phyloP scores from a whole-genome alignment of 2,329 filamentous ascomycete species.

The Cercospora sojina region DNA sequence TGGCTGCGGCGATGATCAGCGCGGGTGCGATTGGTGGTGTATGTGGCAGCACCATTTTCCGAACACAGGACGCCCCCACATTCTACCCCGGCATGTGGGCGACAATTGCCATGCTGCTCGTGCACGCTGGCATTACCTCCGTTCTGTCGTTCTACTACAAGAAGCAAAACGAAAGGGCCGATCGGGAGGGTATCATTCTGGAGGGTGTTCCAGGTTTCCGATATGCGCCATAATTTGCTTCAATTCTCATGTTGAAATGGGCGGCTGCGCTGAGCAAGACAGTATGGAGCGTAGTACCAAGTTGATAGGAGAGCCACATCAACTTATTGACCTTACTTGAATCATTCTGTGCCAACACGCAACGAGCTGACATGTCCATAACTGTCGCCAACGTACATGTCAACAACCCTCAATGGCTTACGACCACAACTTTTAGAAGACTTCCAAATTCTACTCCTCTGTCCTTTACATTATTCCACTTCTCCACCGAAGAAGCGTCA shows the following conservation, averaged over 20 bases:
- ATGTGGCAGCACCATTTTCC: conserved; percentile 19
- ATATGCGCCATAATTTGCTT: conserved; percentile 17
- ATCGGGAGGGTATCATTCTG: conserved; percentile 18
- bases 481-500: no score
- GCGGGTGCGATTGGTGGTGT: conserved; percentile 43
- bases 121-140: conserved; percentile 20
- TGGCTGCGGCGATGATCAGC: conserved; percentile 31
- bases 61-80: conserved; percentile 22
- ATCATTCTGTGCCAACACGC: no score
- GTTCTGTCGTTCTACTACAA: conserved; percentile 22
- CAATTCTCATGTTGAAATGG: background rate
- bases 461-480: no score
- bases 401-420: no score
- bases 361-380: no score
- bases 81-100: conserved; percentile 28
- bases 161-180: conserved; percentile 23
- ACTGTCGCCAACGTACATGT: no score
- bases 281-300: background rate
- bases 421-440: no score
- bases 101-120: conserved; percentile 22
- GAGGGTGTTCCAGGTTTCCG: conserved; percentile 24
- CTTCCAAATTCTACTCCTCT: no score
- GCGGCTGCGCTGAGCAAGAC: background rate
- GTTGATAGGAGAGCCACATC: background rate
- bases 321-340: background rate